Evolutionary conservation across 345 rosid species (phyloP).

Genomic region (Firmiana major): DNA sequence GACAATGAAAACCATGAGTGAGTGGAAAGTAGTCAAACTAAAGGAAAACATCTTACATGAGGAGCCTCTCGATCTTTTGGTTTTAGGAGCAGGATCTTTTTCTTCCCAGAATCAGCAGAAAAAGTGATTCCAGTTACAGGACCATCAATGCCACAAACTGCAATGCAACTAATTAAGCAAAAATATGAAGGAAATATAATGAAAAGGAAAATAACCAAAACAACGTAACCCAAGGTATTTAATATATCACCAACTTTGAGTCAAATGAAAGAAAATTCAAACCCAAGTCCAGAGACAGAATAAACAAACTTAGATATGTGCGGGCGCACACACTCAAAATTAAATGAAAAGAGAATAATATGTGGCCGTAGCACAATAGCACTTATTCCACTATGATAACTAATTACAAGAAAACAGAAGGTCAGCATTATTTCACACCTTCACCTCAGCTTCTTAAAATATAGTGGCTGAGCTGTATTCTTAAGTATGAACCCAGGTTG

Average conservation of each 20-base stretch:
- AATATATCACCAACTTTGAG: background rate
- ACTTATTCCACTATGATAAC: background rate
- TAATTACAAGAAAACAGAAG: background rate
- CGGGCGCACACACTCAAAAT: background rate
- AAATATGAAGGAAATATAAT: background rate
- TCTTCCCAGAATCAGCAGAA: slow-evolving; percentile 55
- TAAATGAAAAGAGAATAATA: background rate
- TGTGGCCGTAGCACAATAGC: background rate
- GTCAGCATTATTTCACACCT: background rate
- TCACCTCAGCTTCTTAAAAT: background rate
- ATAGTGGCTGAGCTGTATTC: background rate
- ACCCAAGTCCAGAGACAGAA: background rate
- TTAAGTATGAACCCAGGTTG: slow-evolving; percentile 2
- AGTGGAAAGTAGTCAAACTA: background rate
- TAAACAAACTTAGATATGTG: background rate
- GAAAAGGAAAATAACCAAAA: background rate
- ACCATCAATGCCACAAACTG: slow-evolving; percentile 36
- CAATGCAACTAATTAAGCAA: slow-evolving; percentile 12
- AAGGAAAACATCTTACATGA: slow-evolving; percentile 36
- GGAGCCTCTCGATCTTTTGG: slow-evolving; percentile 41
- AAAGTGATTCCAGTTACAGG: slow-evolving; percentile 44
- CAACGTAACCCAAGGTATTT: background rate
- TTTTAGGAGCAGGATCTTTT: slow-evolving; percentile 49
- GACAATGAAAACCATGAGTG: background rate
- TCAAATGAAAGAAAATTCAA: background rate